A percentile compares a stretch with the other conserved stretches of the same genome.
Evolutionary conservation across 352 stramenopile species (phyloP).

Genomic region (Globisporangium nagaii): DNA sequence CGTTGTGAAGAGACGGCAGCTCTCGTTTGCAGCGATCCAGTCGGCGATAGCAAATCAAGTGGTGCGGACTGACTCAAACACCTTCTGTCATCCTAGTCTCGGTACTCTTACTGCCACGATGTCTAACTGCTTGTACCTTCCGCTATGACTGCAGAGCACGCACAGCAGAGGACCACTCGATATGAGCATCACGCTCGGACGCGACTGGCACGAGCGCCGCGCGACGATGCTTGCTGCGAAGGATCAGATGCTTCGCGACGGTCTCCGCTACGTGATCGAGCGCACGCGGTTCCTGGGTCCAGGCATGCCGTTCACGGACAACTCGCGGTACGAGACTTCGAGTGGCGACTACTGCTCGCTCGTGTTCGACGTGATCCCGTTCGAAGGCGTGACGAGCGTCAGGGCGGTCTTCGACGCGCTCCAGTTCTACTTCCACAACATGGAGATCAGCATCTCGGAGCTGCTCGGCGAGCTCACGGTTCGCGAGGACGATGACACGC

Average conservation of each 20-base stretch:
- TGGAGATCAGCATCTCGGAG: conserved; percentile 53
- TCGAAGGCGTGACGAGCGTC: conserved; percentile 32
- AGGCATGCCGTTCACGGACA: neutral
- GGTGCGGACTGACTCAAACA: too few species aligned
- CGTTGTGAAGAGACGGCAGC: neutral
- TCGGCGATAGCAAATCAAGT: neutral
- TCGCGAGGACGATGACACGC: conserved; percentile 38
- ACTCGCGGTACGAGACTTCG: neutral
- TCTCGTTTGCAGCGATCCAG: neutral
- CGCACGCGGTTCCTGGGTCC: neutral
- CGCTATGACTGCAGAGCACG: too few species aligned
- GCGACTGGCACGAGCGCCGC: conserved; percentile 1
- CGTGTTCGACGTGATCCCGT: conserved; percentile 32
- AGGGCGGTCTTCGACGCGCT: conserved; percentile 49
- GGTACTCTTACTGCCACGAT: too few species aligned
- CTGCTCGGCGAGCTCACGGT: conserved; percentile 39
- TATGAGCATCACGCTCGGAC: neutral
- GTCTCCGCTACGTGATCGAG: neutral
- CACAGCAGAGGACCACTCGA: neutral
- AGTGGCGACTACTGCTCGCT: conserved; percentile 29
- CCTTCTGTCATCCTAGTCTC: too few species aligned
- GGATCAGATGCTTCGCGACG: neutral
- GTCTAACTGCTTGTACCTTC: too few species aligned
- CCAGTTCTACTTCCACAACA: too few species aligned
- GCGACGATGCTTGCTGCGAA: neutral